Evolutionary conservation across 306 rosid species (phyloP).

Genomic region (Sphenostylis stenocarpa): DNA sequence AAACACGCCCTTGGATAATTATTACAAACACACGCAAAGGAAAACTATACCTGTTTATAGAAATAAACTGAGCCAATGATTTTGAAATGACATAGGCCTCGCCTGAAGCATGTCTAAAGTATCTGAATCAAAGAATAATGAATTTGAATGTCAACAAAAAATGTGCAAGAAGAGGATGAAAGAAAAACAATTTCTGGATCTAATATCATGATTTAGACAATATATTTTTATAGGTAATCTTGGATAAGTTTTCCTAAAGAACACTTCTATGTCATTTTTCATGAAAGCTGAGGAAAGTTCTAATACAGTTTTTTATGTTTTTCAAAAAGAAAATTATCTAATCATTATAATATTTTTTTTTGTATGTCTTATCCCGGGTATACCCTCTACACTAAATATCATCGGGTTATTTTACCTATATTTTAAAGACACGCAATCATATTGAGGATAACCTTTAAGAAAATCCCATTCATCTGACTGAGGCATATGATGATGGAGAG

Average conservation of each 20-base stretch:
- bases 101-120: conserved; percentile 68
- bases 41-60: conserved; percentile 56
- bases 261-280: background rate
- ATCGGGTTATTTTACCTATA: background rate
- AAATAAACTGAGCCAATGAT: conserved; percentile 67
- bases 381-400: too few species aligned
- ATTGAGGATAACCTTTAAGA: conserved; percentile 11
- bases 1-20: background rate
- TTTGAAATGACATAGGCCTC: conserved; percentile 61
- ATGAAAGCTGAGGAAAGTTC: background rate
- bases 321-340: background rate
- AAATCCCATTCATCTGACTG: background rate
- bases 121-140: conserved; percentile 46
- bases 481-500: background rate
- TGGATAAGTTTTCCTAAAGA: background rate
- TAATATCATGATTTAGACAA: background rate
- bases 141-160: conserved; percentile 9
- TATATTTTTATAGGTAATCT: too few species aligned
- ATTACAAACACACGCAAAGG: background rate
- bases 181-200: conserved; percentile 4
- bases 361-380: too few species aligned
- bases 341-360: background rate
- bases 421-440: background rate
- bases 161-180: background rate
- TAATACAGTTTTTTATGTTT: background rate